Base-by-base conservation (phyloP, 768 basidiomycete species). In the Amanita exitialis region DNA sequence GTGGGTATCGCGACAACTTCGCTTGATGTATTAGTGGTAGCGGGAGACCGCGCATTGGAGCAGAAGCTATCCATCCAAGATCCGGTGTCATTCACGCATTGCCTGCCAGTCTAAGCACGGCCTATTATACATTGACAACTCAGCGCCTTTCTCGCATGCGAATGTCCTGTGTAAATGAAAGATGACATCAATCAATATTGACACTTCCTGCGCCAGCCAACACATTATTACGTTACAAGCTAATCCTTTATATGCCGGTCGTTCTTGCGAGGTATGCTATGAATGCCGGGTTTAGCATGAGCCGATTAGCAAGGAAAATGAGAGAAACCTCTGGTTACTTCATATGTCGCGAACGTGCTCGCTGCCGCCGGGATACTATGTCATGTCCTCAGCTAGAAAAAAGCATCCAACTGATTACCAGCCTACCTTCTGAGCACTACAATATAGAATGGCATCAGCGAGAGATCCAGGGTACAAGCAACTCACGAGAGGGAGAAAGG, bases 261-360 rank as follows among this genome's bases (percentile, higher is more conserved):
- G 25, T 23, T 13, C 20, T 46, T 34, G 42, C 42, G 15, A 52
- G 44, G 13, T 52, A 52, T 35, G 44, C 51, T 52, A 34, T 28
- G 15, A 27, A 34, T 27, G 21, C 16, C 35, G 23, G 23, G 28
- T 16, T 18, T 52, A 51, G 36, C 23, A 44, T 21, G 15, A 30
- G 37, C 10, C 32, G n/a, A 41, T 15, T 10, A 44, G 49, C 15
- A 23, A 44, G 36, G 6, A 34, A 18, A 37, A 36, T 21, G 6
- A 16, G 35, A 46, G 37, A 4, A 7, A 61, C 75, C 84, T 70
- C 89, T 69, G 0, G 83, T 89, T 23, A 93, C 60, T 64, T 96
- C 92, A 59, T 86, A 96, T 0, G 87, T 86, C 9, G 88, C 84
- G 57, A 96, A 95, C 3, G 93, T 96, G 57, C 84, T 83, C 38